Evolutionary conservation across 1,284 basidiomycete species (phyloP).

Genomic region (Xanthoconium separans): DNA sequence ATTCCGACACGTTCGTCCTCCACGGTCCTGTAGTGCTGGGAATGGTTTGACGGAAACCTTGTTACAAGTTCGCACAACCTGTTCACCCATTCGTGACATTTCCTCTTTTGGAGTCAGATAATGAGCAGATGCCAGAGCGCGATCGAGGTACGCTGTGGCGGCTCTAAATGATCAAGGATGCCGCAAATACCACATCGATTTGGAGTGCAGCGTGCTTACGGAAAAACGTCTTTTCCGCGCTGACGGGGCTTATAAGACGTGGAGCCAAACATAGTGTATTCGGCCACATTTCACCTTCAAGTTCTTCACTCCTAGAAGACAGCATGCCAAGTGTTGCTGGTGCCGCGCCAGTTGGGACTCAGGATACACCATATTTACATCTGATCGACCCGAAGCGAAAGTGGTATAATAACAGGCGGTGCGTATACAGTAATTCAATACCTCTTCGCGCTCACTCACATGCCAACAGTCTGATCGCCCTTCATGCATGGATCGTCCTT

Average conservation of each 20-base stretch:
- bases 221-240: conserved; percentile 34
- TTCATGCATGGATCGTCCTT: conserved; percentile 69
- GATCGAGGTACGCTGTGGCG: conserved; percentile 3
- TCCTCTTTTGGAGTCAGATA: background rate
- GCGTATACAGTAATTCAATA: conserved; percentile 15
- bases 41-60: background rate
- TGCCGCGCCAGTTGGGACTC: conserved; percentile 30
- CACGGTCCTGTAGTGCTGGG: background rate
- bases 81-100: background rate
- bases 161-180: background rate
- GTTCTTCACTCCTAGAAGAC: conserved; percentile 26
- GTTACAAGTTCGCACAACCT: background rate
- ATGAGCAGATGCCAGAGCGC: background rate
- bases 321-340: conserved; percentile 50
- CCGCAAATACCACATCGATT: background rate
- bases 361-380: conserved; percentile 44
- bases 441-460: conserved; percentile 2
- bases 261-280: background rate
- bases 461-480: conserved; percentile 49
- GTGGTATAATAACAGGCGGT: conserved; percentile 75
- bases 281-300: background rate
- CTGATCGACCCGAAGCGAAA: conserved; percentile 62
- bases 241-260: conserved; percentile 15
- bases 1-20: background rate
- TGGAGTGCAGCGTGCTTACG: conserved; percentile 41